phyloP scores from a whole-genome alignment of 2,329 filamentous ascomycete species.

The Gaeumannomyces sp. region DNA sequence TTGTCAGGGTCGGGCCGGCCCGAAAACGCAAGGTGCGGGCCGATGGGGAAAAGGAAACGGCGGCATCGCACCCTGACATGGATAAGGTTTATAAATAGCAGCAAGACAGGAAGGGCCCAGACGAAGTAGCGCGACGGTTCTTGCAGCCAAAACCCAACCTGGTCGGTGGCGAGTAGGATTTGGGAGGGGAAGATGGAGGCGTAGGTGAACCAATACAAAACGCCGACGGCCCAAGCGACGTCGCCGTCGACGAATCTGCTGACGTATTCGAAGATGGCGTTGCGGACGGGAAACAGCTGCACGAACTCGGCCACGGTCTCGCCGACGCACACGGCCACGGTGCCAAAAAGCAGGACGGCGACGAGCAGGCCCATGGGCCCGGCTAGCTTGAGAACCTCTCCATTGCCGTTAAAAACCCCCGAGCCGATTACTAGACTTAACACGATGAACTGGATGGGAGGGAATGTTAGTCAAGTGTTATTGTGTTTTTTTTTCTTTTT shows the following conservation, averaged over 20 bases:
- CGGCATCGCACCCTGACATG: slow-evolving; percentile 7
- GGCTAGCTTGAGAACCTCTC: slow-evolving; percentile 13
- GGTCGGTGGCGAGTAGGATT: slow-evolving; percentile 7
- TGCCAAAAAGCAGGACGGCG: slow-evolving; percentile 13
- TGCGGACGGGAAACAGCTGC: slow-evolving; percentile 16
- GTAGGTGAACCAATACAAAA: slow-evolving; percentile 15
- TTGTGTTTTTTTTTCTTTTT: too few species aligned
- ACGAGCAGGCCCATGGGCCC: slow-evolving; percentile 15
- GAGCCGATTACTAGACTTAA: slow-evolving; percentile 14
- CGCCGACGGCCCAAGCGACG: slow-evolving; percentile 15
- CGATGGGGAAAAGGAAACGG: too few species aligned
- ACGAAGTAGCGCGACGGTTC: neutral
- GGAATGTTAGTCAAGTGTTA: too few species aligned
- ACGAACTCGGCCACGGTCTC: slow-evolving; percentile 17
- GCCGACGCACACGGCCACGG: slow-evolving; percentile 14
- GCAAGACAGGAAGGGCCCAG: slow-evolving; percentile 3
- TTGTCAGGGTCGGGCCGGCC: too few species aligned
- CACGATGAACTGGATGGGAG: slow-evolving; percentile 16
- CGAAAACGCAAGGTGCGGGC: too few species aligned
- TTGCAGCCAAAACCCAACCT: too few species aligned
- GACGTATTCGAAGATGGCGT: slow-evolving; percentile 17
- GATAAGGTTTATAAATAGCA: slow-evolving; percentile 13
- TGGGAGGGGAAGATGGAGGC: neutral
- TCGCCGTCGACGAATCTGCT: slow-evolving; percentile 17
- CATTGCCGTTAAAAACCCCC: slow-evolving; percentile 15